Base-by-base conservation (phyloP, 2,329 filamentous ascomycete species). In the Fusarium sp. region DNA sequence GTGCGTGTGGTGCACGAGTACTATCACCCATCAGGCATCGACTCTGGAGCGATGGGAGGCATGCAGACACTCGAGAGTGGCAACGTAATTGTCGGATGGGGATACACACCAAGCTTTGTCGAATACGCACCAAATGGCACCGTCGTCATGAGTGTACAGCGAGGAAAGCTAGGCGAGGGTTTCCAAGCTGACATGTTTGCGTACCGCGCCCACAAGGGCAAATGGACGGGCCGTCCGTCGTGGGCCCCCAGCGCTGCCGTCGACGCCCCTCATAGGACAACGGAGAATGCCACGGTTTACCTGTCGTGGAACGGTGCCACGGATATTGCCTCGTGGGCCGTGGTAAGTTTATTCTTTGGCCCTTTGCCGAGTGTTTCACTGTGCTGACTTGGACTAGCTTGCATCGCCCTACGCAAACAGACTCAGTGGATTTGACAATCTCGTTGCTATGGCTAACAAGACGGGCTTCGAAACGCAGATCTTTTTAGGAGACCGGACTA, bases 251-350 rank as follows among this genome's bases (percentile, higher is more conserved):
- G 72, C 52, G 73, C 76, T 14, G 80, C 76, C 22, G 67, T 80
- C n/a, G 75, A 80, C 31, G 71, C 74, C 2, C 77, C 78, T 14
- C 54, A 72, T 29, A 59, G 71, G 27, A 79, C 72, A 35, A 77
- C 77, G 6, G 48, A 70, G 63, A 72, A 79, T 50, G 77, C 77
- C 6, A 78, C 74, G 5, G 68, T 80, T 11, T 80, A 74, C 54
- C 65, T 81, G 20, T 80, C 79, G 24, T 81, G 80, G 80, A 81
- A 81, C 69, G 80, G 80, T 18, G 80, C 80, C 10, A 81, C 80
- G 1, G 80, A 80, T 29, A 68, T 81, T 33, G 71, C 67, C 22
- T 67, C 67, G 18, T 81, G 80, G 80, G 76, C 73, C 31, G 69
- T 81, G 60, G 79, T 81, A 67, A 76, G 78, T 77, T 31, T 27